Conservation (phyloP, 2,329 filamentous ascomycete species). For the Aspergillus carbonarius region DNA sequence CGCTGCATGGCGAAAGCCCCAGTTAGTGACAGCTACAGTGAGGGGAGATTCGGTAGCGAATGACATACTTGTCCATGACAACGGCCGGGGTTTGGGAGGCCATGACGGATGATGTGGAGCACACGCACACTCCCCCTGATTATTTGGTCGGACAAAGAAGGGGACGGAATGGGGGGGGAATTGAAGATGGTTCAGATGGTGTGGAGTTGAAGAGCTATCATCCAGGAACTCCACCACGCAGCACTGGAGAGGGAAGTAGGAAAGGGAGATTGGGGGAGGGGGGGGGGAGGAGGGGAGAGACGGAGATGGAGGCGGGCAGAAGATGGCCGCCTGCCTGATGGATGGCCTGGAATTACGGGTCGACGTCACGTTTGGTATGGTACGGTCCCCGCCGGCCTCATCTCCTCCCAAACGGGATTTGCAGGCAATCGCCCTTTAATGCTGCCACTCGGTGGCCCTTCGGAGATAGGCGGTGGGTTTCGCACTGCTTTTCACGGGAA, state of each 20-base stretch:
- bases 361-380: no score
- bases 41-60: slow-evolving; percentile 25
- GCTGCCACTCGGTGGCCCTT: no score
- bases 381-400: no score
- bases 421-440: no score
- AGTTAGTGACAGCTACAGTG: slow-evolving; percentile 41
- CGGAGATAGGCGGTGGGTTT: no score
- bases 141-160: slow-evolving; percentile 9
- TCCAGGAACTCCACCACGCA: background rate
- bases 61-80: slow-evolving; percentile 99
- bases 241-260: background rate
- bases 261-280: slow-evolving; percentile 2
- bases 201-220: slow-evolving; percentile 2
- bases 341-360: background rate
- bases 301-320: slow-evolving; percentile 9
- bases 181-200: background rate
- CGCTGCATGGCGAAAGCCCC: slow-evolving; percentile 58
- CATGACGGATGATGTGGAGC: slow-evolving; percentile 57
- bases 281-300: slow-evolving; percentile 8
- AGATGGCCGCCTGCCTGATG: background rate
- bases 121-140: slow-evolving; percentile 19
- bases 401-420: no score
- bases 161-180: background rate
- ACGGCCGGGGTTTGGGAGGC: slow-evolving; percentile 98
- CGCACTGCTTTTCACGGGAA: no score